Evolutionary conservation across 2,329 filamentous ascomycete species (phyloP), one percentile per base, ranked within the genome.

Genomic region (Pleomassaria siparia): DNA sequence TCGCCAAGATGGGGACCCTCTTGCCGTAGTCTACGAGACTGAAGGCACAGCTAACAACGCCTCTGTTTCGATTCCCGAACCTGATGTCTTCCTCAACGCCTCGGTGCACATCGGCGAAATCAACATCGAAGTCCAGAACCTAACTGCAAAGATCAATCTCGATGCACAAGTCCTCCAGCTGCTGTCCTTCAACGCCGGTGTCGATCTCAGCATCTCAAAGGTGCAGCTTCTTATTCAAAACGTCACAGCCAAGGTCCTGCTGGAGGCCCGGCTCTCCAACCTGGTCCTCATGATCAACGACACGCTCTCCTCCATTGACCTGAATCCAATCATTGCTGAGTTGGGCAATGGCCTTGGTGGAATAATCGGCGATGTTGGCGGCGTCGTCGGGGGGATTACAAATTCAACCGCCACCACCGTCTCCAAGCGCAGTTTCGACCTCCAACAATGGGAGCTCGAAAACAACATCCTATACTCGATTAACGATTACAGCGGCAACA

Each of bases 21-120:
- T 76, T 21, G 76, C 79, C 2, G 72, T 74, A 12, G 63, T 76
- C 36, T 83, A 83, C 65, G 78, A 80, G 54, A 84, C 81, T 0
- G 76, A 71, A 35, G 72, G 74, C 54, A 82, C 79, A 1, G 59
- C 69, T 1, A 76, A 75, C 39, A 74, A 68, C 36, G 57, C 75
- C 16, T 72, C 72, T 6, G 58, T 70, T 1, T 72, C 76, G 1
- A 63, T 72, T 18, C 67, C 74, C 1, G 72, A 76, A 37, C 82
- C 82, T 2, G 82, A 85, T 55, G 81, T 84, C 15, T 81, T 78
- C 53, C 76, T 85, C 44, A 84, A 84, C 55, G 82, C 82, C 8
- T 77, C 74, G 1, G 76, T 84, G 0, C 74, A 73, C 43, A 80
- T 85, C 7, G 78, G 80, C 51, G 76, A 80, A 59, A 84, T 85